A percentile compares a stretch with the other conserved stretches of the same genome.
Conservation (phyloP, 306 rosid species). For the Lathyrus tuberosus region DNA sequence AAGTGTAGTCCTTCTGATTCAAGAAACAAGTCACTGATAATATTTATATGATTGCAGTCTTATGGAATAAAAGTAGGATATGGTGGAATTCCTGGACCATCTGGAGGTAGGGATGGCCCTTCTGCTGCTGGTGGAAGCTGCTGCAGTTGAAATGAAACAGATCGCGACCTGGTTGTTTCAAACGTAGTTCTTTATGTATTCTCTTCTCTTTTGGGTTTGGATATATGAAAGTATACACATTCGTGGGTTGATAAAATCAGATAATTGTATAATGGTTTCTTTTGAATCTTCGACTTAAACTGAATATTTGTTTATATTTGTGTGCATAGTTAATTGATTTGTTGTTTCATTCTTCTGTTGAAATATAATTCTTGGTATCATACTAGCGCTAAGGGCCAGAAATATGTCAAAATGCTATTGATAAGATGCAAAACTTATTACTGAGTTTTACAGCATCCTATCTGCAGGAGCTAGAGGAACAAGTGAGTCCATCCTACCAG, state of each 20-base stretch:
- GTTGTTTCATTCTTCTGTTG: slow-evolving; percentile 51
- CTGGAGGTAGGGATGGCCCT: slow-evolving; percentile 94
- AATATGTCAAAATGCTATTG: neutral
- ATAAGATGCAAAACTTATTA: neutral
- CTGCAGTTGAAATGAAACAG: slow-evolving; percentile 69
- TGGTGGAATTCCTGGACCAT: slow-evolving; percentile 97
- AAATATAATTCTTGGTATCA: slow-evolving; percentile 22
- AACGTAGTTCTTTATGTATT: slow-evolving; percentile 28
- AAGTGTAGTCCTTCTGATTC: neutral
- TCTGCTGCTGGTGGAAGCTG: slow-evolving; percentile 82
- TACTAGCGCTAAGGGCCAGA: neutral
- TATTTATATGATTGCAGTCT: slow-evolving; percentile 63
- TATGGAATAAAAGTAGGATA: slow-evolving; percentile 98
- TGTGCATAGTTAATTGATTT: slow-evolving; percentile 52
- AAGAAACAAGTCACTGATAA: slow-evolving; percentile 36
- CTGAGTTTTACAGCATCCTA: neutral
- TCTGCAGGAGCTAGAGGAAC: too few species aligned
- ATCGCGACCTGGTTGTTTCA: slow-evolving; percentile 39
- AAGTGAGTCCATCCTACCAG: too few species aligned
- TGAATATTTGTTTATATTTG: slow-evolving; percentile 43
- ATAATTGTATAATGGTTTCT: slow-evolving; percentile 57
- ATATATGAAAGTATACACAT: slow-evolving; percentile 38
- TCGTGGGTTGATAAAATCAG: slow-evolving; percentile 40
- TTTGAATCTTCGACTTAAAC: slow-evolving; percentile 35
- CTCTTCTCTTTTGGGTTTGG: slow-evolving; percentile 46